phyloP scores from a whole-genome alignment of 2,329 filamentous ascomycete genomes.

The Diplocarpon rosae region DNA sequence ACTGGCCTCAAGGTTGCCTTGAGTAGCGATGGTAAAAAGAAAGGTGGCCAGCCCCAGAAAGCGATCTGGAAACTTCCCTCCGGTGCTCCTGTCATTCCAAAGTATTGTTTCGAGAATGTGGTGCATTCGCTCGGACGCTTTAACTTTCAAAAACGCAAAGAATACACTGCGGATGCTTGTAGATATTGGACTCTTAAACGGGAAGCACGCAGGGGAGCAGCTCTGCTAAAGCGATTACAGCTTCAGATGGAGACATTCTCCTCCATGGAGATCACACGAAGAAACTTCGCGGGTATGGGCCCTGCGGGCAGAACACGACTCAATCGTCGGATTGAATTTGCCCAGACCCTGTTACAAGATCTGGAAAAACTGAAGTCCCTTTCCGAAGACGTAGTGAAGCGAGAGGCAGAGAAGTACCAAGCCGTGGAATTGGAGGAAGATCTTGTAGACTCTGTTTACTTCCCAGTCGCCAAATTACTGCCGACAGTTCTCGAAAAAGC shows the following conservation, averaged over 20 bases:
- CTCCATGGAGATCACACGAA: constrained; percentile 90
- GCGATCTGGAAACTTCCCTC: constrained; percentile 86
- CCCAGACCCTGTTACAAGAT: constrained; percentile 62
- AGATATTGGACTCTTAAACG: constrained; percentile 97
- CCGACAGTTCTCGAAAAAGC: constrained; percentile 71
- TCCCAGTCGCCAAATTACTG: constrained; percentile 70
- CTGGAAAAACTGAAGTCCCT: constrained; percentile 65
- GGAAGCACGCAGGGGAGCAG: constrained; percentile 82
- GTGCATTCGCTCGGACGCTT: constrained; percentile 77
- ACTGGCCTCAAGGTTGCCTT: constrained; percentile 73
- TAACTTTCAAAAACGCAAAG: constrained; percentile 74
- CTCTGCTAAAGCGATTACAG: constrained; percentile 84
- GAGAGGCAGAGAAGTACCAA: constrained; percentile 68
- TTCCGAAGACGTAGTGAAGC: constrained; percentile 58
- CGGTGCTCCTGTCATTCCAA: constrained; percentile 86
- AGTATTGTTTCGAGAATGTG: constrained; percentile 76
- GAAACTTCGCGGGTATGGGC: constrained; percentile 94
- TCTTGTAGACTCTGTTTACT: constrained; percentile 83
- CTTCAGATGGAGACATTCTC: constrained; percentile 93
- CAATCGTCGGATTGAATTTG: constrained; percentile 78
- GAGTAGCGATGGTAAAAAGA: constrained; percentile 61
- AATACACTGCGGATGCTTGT: constrained; percentile 86
- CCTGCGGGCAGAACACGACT: constrained; percentile 68
- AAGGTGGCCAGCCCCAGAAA: constrained; percentile 55
- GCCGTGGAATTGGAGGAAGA: constrained; percentile 65